These are phyloP conservation scores for Salvia rosmarinus DNA, from an alignment of 257 asterid genomes.

Conservation along the genomic window DNA sequence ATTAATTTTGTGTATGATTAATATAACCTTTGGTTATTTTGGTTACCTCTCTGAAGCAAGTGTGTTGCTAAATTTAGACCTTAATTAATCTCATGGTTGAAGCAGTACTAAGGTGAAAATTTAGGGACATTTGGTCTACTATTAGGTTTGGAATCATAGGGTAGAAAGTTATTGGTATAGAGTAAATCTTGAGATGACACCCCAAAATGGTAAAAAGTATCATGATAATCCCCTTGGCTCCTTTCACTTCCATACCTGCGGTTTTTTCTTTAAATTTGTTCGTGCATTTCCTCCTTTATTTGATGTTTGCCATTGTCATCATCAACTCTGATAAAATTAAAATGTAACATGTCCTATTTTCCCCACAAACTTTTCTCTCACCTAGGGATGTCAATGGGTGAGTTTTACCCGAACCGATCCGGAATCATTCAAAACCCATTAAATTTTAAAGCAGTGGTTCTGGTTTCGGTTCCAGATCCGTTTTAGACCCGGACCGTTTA, in stretches of 20 bases:
- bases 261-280: not conserved
- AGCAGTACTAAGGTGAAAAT: not conserved
- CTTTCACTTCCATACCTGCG: constrained; percentile 19
- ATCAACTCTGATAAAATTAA: constrained; percentile 38
- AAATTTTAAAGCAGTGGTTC: too few species aligned
- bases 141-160: not conserved
- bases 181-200: not conserved
- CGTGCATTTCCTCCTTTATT: constrained; percentile 14
- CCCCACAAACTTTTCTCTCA: constrained; percentile 9
- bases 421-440: too few species aligned
- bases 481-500: too few species aligned
- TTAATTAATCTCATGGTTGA: not conserved
- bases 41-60: not conserved
- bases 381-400: too few species aligned
- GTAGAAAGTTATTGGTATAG: not conserved
- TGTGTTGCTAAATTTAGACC: not conserved
- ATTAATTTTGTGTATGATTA: constrained; percentile 35
- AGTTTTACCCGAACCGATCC: too few species aligned
- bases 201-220: constrained; percentile 17
- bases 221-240: not conserved
- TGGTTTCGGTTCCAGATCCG: too few species aligned
- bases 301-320: constrained; percentile 20
- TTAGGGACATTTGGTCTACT: not conserved
- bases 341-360: constrained; percentile 32
- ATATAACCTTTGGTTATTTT: constrained; percentile 24